Base-by-base conservation (phyloP, 495 filamentous ascomycete genomes). In the Talaromyces trachyspermus region DNA sequence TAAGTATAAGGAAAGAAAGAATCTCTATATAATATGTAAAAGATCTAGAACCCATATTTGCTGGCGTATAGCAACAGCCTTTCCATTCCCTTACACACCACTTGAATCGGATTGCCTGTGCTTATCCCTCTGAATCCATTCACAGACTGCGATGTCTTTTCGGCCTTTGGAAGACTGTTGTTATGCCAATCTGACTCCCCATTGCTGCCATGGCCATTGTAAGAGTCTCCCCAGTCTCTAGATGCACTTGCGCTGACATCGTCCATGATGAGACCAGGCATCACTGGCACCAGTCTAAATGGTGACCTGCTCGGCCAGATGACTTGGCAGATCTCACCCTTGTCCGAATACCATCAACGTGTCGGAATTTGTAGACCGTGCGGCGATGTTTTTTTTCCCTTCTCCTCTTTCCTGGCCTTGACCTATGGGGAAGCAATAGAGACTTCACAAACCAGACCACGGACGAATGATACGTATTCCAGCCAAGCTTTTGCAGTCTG, bases 21-120 rank as follows among this genome's bases (percentile, higher is more conserved):
- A 94, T 22, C 81, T 80, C 46, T 81, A 65, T 0, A 85, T 86
- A 47, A 95, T 86, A 51, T 94, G 89, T 38, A 74, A 66, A 15
- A 97, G 78, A 55, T 91, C 84, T 26, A 87, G 86, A 0, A 83
- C 83, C 1, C 79, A 68, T 20, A 80, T 70, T 43, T 48, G 44
- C n/a, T n/a, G n/a, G n/a, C n/a, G n/a, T n/a, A n/a, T n/a, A n/a
- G n/a, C n/a, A n/a, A n/a, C n/a, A n/a, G n/a, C n/a, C n/a, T n/a
- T n/a, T n/a, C n/a, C n/a, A n/a, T n/a, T n/a, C n/a, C n/a, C n/a
- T n/a, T n/a, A n/a, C n/a, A n/a, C n/a, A n/a, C n/a, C n/a, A n/a
- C n/a, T n/a, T n/a, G n/a, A n/a, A n/a, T n/a, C n/a, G n/a, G n/a
- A n/a, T n/a, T n/a, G n/a, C n/a, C n/a, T n/a, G n/a, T n/a, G n/a